Percentiles rank a stretch among this genome's conserved stretches.
phyloP scores from a whole-genome alignment of 495 filamentous ascomycete species.

The Cryomyces antarcticus region DNA sequence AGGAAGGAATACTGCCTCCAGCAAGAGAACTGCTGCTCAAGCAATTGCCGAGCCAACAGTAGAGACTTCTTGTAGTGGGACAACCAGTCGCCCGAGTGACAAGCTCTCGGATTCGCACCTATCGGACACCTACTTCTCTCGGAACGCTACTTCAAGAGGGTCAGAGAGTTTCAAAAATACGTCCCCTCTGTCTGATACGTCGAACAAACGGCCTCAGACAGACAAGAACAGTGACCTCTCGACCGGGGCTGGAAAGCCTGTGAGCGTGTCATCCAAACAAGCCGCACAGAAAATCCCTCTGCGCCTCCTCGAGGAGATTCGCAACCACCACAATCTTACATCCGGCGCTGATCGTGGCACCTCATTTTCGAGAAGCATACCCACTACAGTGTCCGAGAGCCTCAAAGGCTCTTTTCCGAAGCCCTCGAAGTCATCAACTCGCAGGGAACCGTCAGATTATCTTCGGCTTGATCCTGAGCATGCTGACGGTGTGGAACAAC shows the following conservation, averaged over 20 bases:
- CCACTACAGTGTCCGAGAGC: slow-evolving; percentile 21
- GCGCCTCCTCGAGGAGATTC: slow-evolving; percentile 40
- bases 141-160: too few relatives aligned
- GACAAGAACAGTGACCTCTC: too few relatives aligned
- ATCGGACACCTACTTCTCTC: too few relatives aligned
- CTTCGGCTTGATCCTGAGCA: too few relatives aligned
- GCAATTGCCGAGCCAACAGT: neutral
- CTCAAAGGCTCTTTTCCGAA: neutral
- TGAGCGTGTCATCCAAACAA: neutral
- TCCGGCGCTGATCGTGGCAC: slow-evolving; percentile 28
- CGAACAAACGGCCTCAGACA: too few relatives aligned
- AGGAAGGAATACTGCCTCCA: neutral
- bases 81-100: too few relatives aligned
- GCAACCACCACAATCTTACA: slow-evolving; percentile 34
- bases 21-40: neutral
- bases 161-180: too few relatives aligned
- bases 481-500: neutral
- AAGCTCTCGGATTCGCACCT: too few relatives aligned
- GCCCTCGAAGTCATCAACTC: neutral
- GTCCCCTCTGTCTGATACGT: too few relatives aligned
- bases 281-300: slow-evolving; percentile 8
- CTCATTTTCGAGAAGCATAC: slow-evolving; percentile 35
- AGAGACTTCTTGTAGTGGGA: too few relatives aligned
- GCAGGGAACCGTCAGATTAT: too few relatives aligned
- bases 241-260: too few relatives aligned